Base-by-base conservation (phyloP, 208 protist genomes). In the Leishmania tropica region DNA sequence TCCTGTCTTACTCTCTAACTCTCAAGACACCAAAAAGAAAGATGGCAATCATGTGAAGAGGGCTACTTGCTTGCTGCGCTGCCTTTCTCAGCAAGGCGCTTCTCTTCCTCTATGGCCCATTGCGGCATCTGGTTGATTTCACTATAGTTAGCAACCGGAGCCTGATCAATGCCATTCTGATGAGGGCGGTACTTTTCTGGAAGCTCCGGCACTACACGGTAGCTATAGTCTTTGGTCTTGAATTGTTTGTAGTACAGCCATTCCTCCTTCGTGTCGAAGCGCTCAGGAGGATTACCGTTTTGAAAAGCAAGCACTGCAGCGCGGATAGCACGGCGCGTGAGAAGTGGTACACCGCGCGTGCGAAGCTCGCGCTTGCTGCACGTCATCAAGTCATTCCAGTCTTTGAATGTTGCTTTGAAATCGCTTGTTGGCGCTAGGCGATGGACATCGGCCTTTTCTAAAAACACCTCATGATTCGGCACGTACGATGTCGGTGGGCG, bases 321-420 rank as follows among this genome's bases (percentile, higher is more conserved):
- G 35, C 93, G 87, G 86, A 98, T 97, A 35, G 91, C 91, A 15
- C 81, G 80, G 60, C 93, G 81, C 4, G 94, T 97, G 78, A 96
- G 87, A 19, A 86, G 73, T 4, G 95, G 94, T 40, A 98, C 88
- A 60, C 95, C 95, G 35, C 94, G 87, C 13, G 89, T 90, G 31
- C 94, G 89, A 64, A 98, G 80, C 79, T 98, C 88, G 1, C 94
- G 79, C 75, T 95, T 96, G 76, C 86, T 88, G 74, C 94, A 97
- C 58, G 94, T 98, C 93, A 98, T 97, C 42, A 98, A 87, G 80
- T 98, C 93, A 79, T 96, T 95, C 94, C 95, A 98, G 80, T 97
- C 94, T 75, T 95, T 96, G 83, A 98, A 98, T 3, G 94, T 92
- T 10, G 81, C 88, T 79, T 97, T 97, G 79, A 97, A 97, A 76